Conservation (phyloP, 2,329 filamentous ascomycete genomes). For the Arachnopeziza araneosa region DNA sequence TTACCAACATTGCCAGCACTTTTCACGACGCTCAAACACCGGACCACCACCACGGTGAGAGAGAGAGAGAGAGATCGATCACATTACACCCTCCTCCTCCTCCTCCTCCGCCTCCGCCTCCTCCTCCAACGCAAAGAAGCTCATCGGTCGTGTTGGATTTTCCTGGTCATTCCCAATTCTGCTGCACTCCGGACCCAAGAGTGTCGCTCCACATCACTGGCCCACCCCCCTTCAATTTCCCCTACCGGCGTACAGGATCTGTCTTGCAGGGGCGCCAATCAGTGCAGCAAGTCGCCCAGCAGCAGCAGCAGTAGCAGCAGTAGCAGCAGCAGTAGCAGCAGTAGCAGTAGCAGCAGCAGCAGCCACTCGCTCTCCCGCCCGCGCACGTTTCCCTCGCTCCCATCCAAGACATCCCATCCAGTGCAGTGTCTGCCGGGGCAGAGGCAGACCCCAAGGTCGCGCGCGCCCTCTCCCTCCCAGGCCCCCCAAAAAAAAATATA, state of each 20-base stretch:
- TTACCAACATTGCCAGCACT: not conserved
- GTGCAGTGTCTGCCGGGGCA: too few relatives aligned
- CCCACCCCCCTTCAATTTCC: not conserved
- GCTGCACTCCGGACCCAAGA: not conserved
- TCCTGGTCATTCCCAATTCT: not conserved
- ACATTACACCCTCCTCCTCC: not conserved
- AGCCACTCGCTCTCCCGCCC: not conserved
- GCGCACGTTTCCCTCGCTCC: not conserved
- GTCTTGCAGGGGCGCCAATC: not conserved
- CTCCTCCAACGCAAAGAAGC: not conserved
- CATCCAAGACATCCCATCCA: not conserved
- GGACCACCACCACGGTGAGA: too few relatives aligned
- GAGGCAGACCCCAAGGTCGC: not conserved
- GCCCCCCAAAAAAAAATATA: too few relatives aligned
- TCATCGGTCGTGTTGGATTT: not conserved
- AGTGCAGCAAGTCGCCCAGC: not conserved
- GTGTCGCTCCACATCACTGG: not conserved
- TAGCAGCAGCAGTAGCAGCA: too few relatives aligned
- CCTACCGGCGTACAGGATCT: not conserved
- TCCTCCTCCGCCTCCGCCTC: too few relatives aligned
- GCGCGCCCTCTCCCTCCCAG: too few relatives aligned
- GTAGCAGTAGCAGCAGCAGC: too few relatives aligned
- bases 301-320: too few relatives aligned
- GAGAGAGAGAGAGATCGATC: too few relatives aligned
- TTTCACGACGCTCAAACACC: too few relatives aligned